Conservation (phyloP, 371 early-diverging fungal genomes). For the Mucor irregularis region DNA sequence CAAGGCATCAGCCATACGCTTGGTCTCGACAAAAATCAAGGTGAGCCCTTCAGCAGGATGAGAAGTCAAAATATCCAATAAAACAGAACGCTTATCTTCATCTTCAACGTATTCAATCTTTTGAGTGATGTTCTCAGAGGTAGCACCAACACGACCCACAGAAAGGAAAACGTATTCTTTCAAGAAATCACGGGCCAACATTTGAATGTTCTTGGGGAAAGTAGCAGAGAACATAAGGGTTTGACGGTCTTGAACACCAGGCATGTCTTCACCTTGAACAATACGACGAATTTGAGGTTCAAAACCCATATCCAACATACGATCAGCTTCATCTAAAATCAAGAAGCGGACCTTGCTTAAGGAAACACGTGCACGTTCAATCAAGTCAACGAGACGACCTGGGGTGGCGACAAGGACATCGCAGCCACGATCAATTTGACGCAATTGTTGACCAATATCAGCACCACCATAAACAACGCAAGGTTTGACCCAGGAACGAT, state of each 20-base stretch:
- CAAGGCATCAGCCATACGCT: constrained; percentile 97
- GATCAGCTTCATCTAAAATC: constrained; percentile 98
- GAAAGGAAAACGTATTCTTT: constrained; percentile 90
- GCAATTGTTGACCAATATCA: constrained; percentile 86
- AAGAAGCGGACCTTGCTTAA: constrained; percentile 77
- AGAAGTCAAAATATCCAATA: constrained; percentile 84
- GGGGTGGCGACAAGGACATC: constrained; percentile 97
- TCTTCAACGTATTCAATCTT: constrained; percentile 83
- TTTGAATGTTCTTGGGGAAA: constrained; percentile 93
- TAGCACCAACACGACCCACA: constrained; percentile 93
- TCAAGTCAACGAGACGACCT: constrained; percentile 93
- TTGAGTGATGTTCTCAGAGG: constrained; percentile 95
- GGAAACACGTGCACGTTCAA: constrained; percentile 87
- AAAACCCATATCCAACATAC: constrained; percentile 99
- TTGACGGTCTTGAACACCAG: constrained; percentile 71
- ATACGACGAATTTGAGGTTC: constrained; percentile 97
- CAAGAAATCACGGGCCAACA: constrained; percentile 92
- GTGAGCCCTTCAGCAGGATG: constrained; percentile 73
- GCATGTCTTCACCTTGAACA: constrained; percentile 94
- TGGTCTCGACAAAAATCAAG: constrained; percentile 99
- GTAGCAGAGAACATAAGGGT: constrained; percentile 98
- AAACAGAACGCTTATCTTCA: constrained; percentile 83
- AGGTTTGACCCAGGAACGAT: constrained; percentile 86
- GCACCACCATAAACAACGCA: constrained; percentile 96
- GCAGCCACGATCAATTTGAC: constrained; percentile 86